Conservation (phyloP, 768 basidiomycete species). For the Clathrus columnatus region DNA sequence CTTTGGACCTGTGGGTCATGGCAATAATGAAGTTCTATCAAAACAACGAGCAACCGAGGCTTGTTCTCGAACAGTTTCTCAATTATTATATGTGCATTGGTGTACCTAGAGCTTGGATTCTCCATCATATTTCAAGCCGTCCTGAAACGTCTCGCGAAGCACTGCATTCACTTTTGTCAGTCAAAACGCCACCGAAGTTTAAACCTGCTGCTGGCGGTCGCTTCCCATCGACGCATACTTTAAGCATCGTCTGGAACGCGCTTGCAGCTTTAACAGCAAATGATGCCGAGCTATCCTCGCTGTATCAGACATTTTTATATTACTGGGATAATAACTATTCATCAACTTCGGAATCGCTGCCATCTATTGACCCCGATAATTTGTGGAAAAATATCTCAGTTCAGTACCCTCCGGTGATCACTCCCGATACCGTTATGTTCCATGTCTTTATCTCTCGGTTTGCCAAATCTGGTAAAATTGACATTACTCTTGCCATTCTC, state of each 20-base stretch:
- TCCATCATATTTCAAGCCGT: not conserved
- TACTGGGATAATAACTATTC: not conserved
- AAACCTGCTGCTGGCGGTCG: not conserved
- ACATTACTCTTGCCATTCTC: not conserved
- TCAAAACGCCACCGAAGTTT: not conserved
- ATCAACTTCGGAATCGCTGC: not conserved
- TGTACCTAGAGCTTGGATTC: not conserved
- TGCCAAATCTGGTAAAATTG: not conserved
- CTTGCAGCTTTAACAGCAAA: not conserved
- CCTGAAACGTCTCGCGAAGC: not conserved
- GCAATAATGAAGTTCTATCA: conserved; percentile 4
- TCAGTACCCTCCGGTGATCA: conserved; percentile 9
- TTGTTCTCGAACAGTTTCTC: conserved; percentile 4
- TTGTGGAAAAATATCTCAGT: not conserved
- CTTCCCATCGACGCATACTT: conserved; percentile 4
- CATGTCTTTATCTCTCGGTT: conserved; percentile 5
- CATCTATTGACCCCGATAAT: not conserved
- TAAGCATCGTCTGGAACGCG: conserved; percentile 5
- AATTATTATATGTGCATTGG: conserved; percentile 1
- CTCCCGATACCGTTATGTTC: conserved; percentile 9
- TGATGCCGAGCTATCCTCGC: not conserved
- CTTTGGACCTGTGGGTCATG: conserved; percentile 1
- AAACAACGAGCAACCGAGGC: not conserved
- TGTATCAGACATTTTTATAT: conserved; percentile 1
- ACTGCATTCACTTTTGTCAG: not conserved